These are phyloP conservation scores for Leptomonas pyrrhocoris DNA, from an alignment of 208 protist genomes.

Conservation along the genomic window DNA sequence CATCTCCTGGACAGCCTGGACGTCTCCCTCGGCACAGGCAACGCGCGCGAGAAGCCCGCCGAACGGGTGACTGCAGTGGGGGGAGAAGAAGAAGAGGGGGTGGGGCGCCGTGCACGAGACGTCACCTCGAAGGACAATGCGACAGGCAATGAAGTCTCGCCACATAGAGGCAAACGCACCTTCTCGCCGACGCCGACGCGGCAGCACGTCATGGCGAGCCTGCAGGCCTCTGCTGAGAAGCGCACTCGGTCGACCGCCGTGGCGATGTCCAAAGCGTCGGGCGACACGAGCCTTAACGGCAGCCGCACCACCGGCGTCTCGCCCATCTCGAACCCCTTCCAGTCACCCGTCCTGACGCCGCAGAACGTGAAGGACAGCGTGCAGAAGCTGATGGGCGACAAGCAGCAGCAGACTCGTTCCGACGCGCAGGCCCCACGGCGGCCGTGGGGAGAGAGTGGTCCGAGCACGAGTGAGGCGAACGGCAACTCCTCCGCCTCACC, in stretches of 20 bases:
- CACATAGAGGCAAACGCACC: not conserved
- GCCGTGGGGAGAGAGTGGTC: constrained; percentile 18
- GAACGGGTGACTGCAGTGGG: not conserved
- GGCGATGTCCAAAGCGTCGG: not conserved
- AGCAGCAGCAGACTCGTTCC: constrained; percentile 27
- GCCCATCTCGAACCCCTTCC: constrained; percentile 4
- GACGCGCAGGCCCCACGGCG: constrained; percentile 28
- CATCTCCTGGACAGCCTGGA: constrained; percentile 38
- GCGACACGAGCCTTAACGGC: not conserved
- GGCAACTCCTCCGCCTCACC: constrained; percentile 29
- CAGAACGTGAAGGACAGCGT: constrained; percentile 52
- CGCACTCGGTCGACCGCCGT: constrained; percentile 27
- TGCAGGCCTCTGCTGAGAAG: constrained; percentile 48
- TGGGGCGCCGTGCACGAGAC: no score
- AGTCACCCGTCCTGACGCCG: constrained; percentile 38
- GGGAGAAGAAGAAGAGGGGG: not conserved
- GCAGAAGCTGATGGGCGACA: constrained; percentile 19
- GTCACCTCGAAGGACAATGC: not conserved
- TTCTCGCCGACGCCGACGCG: constrained; percentile 37
- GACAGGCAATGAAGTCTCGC: constrained; percentile 1
- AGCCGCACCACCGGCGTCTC: not conserved
- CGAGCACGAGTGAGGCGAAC: not conserved
- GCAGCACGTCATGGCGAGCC: constrained; percentile 37
- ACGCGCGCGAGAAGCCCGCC: constrained; percentile 22
- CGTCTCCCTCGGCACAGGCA: constrained; percentile 28